phyloP scores from a whole-genome alignment of 108 stramenopile species.

The Skeletonema grethae region DNA sequence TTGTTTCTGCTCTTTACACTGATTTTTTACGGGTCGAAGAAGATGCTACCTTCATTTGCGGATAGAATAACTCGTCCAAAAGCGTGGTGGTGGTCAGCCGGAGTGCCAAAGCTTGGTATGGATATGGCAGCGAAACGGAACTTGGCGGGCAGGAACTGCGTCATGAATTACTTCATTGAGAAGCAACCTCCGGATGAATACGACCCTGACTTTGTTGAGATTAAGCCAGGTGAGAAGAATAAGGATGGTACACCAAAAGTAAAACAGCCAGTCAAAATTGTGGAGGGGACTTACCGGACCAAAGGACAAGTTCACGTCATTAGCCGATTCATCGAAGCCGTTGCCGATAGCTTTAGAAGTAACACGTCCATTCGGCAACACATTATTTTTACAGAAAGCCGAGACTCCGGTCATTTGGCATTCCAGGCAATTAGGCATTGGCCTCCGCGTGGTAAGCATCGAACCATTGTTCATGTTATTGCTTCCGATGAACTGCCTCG shows the following conservation, averaged over 20 bases:
- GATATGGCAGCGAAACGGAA: slow-evolving; percentile 17
- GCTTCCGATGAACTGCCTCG: slow-evolving; percentile 40
- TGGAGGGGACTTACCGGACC: slow-evolving; percentile 59
- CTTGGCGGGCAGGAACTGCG: slow-evolving; percentile 52
- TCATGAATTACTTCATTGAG: slow-evolving; percentile 63
- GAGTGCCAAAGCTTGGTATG: slow-evolving; percentile 23
- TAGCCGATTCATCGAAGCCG: slow-evolving; percentile 53
- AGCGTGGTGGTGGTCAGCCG: slow-evolving; percentile 36
- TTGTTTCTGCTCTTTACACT: slow-evolving; percentile 32
- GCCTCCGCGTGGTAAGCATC: slow-evolving; percentile 53
- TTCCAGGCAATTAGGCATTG: slow-evolving; percentile 54
- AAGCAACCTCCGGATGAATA: slow-evolving; percentile 60
- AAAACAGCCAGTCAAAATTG: slow-evolving; percentile 19
- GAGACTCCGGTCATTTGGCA: slow-evolving; percentile 64
- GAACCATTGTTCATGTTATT: slow-evolving; percentile 53
- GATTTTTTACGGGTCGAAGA: slow-evolving; percentile 12
- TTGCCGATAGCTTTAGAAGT: slow-evolving; percentile 52
- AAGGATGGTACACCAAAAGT: slow-evolving; percentile 28
- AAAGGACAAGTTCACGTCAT: slow-evolving; percentile 61
- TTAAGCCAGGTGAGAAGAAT: slow-evolving; percentile 41
- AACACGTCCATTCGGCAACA: slow-evolving; percentile 53
- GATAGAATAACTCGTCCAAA: slow-evolving; percentile 35
- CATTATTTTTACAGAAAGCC: slow-evolving; percentile 48
- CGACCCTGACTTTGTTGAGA: slow-evolving; percentile 54
- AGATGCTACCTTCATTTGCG: slow-evolving; percentile 16